Evolutionary conservation across 331 rosid genomes (phyloP).

Genomic region (Prunus yedoensis): DNA sequence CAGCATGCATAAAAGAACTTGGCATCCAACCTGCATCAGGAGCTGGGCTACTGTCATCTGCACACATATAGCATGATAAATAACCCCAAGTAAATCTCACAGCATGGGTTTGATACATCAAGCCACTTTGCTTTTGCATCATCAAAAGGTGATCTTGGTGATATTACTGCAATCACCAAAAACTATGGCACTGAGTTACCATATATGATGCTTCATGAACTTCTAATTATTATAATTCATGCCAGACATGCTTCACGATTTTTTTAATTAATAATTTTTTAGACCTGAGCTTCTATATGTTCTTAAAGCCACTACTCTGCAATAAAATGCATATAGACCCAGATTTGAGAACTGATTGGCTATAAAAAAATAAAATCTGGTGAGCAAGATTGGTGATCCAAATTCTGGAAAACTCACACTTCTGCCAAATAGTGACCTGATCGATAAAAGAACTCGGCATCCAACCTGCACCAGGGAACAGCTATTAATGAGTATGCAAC

Average conservation of each 20-base stretch:
- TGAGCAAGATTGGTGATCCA: not conserved
- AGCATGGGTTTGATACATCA: slow-evolving; percentile 76
- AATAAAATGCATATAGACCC: slow-evolving; percentile 7
- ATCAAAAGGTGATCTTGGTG: slow-evolving; percentile 37
- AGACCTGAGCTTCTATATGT: not conserved
- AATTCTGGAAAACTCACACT: slow-evolving; percentile 9
- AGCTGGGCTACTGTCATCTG: not conserved
- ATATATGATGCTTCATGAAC: slow-evolving; percentile 40
- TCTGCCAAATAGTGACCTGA: slow-evolving; percentile 10
- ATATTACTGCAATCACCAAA: slow-evolving; percentile 62
- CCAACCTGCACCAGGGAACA: slow-evolving; percentile 27
- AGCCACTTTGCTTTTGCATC: slow-evolving; percentile 68
- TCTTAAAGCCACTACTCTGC: not conserved
- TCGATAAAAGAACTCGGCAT: not conserved
- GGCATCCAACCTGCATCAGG: slow-evolving; percentile 18
- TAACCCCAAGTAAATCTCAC: slow-evolving; percentile 64
- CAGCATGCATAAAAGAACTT: slow-evolving; percentile 5
- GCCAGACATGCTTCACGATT: slow-evolving; percentile 8
- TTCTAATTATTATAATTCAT: not conserved
- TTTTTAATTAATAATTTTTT: not conserved
- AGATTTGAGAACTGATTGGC: slow-evolving; percentile 6
- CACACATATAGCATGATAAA: slow-evolving; percentile 47
- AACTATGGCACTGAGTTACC: slow-evolving; percentile 41
- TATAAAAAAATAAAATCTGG: slow-evolving; percentile 7
- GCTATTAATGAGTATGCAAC: slow-evolving; percentile 13